A percentile compares a stretch with the other conserved stretches of the same genome.
These are phyloP conservation scores for Amphichorda felina DNA, from an alignment of 2,329 filamentous ascomycete species.

Conservation along the genomic window DNA sequence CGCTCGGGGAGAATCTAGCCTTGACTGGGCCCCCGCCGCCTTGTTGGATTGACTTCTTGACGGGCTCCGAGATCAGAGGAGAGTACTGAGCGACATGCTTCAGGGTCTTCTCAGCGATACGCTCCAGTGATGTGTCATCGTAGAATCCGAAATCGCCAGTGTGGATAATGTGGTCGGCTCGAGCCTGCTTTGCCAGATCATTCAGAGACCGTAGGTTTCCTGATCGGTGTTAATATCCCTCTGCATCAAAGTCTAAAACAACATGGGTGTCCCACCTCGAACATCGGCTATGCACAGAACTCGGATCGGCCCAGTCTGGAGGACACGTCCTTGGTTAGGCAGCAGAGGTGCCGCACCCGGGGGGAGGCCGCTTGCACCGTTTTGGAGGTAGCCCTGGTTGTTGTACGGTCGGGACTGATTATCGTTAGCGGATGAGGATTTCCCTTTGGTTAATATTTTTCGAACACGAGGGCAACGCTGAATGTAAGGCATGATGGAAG, in stretches of 20 bases:
- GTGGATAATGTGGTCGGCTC: conserved; percentile 95
- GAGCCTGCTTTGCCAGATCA: conserved; percentile 87
- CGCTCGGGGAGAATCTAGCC: conserved; percentile 66
- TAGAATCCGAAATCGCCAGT: conserved; percentile 99
- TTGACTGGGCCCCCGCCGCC: conserved; percentile 71
- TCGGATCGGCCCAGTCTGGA: conserved; percentile 54
- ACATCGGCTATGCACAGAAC: conserved; percentile 63
- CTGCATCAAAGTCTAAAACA: background rate
- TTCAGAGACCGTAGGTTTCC: conserved; percentile 93
- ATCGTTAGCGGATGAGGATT: conserved; percentile 9
- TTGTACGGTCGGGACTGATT: conserved; percentile 31
- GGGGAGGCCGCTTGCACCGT: conserved; percentile 42
- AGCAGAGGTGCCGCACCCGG: conserved; percentile 53
- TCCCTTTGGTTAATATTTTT: background rate
- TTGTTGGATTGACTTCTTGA: conserved; percentile 55
- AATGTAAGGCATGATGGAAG: conserved; percentile 5
- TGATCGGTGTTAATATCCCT: conserved; percentile 21
- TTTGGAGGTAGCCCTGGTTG: conserved; percentile 47
- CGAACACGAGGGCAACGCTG: no score
- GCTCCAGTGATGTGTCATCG: conserved; percentile 87
- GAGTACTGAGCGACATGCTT: conserved; percentile 99
- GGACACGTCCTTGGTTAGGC: conserved; percentile 54
- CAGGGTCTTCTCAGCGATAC: conserved; percentile 96
- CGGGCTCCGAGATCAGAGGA: conserved; percentile 71
- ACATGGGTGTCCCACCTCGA: conserved; percentile 42